Percentiles rank a stretch among this genome's conserved stretches.
Evolutionary conservation across 225 moss, liverwort and hornwort species (phyloP).

Genomic region (Physcomitrellopsis africana): DNA sequence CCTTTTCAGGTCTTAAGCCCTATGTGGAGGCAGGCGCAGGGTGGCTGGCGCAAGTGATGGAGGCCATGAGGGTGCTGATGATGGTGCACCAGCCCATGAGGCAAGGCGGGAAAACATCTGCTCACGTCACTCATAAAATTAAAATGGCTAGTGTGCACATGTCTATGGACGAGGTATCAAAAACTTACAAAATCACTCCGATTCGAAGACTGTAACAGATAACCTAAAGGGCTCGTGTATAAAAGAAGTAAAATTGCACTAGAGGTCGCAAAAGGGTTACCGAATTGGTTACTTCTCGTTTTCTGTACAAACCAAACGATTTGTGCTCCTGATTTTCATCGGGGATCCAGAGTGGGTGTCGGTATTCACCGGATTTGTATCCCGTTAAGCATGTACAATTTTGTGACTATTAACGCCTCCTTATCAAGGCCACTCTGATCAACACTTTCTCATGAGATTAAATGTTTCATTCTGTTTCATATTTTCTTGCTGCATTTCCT

Average conservation of each 20-base stretch:
- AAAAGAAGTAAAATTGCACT: conserved; percentile 1
- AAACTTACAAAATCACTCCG: conserved; percentile 62
- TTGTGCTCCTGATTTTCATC: background rate
- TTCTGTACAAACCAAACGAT: background rate
- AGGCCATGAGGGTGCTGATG: conserved; percentile 24
- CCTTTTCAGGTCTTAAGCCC: conserved; percentile 35
- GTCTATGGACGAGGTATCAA: conserved; percentile 54
- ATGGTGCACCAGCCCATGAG: conserved; percentile 32
- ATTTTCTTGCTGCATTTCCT: background rate
- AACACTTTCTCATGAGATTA: background rate
- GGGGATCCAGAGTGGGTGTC: conserved; percentile 34
- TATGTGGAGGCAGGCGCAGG: conserved; percentile 37
- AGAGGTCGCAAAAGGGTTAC: background rate
- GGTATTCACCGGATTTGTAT: background rate
- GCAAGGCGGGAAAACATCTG: conserved; percentile 18
- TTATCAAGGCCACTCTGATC: conserved; percentile 1
- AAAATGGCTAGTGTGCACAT: conserved; percentile 39
- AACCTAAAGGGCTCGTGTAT: background rate
- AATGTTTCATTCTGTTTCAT: background rate
- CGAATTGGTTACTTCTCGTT: too few relatives aligned
- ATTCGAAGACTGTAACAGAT: conserved; percentile 30
- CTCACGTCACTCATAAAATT: conserved; percentile 41
- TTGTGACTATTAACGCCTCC: conserved; percentile 15
- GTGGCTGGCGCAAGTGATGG: conserved; percentile 39
- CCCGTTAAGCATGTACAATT: conserved; percentile 29